A percentile compares a stretch with the other conserved stretches of the same genome.
Evolutionary conservation across 2,329 filamentous ascomycete species (phyloP).

Genomic region (Exophiala viscosa): DNA sequence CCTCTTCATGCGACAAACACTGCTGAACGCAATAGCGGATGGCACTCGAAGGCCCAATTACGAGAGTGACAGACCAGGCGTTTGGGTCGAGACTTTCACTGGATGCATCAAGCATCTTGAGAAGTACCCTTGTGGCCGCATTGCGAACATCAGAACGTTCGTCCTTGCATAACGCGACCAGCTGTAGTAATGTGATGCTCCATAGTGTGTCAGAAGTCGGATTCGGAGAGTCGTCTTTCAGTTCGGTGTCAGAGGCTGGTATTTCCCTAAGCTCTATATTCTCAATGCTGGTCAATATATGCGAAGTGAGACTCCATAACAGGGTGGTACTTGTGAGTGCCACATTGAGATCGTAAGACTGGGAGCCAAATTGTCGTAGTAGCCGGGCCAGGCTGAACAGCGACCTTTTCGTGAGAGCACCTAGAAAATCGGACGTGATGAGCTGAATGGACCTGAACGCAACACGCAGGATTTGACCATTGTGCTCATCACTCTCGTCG

Average conservation of each 20-base stretch:
- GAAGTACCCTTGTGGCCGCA: slow-evolving; percentile 80
- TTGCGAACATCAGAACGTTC: slow-evolving; percentile 40
- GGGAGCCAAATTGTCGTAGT: slow-evolving; percentile 81
- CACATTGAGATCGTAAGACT: slow-evolving; percentile 90
- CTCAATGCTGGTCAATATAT: slow-evolving; percentile 14
- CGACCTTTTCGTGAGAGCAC: slow-evolving; percentile 66
- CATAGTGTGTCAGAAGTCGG: slow-evolving; percentile 16
- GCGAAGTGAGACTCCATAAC: slow-evolving; percentile 87
- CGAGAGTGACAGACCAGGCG: slow-evolving; percentile 48
- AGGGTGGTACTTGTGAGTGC: slow-evolving; percentile 91
- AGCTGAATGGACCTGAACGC: slow-evolving; percentile 88
- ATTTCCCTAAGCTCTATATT: slow-evolving; percentile 10
- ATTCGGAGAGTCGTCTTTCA: not conserved
- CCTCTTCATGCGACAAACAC: not conserved
- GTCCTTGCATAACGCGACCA: slow-evolving; percentile 40
- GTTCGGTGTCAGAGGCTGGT: slow-evolving; percentile 1
- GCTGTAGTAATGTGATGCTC: slow-evolving; percentile 19
- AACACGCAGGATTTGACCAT: slow-evolving; percentile 65
- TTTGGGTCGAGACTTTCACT: slow-evolving; percentile 57
- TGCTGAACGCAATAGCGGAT: slow-evolving; percentile 12
- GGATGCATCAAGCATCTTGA: slow-evolving; percentile 89
- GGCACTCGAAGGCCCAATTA: slow-evolving; percentile 8
- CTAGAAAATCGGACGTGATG: slow-evolving; percentile 89
- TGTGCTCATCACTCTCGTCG: slow-evolving; percentile 12
- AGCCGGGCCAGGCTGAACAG: slow-evolving; percentile 78